Evolutionary conservation across 1,284 basidiomycete species (phyloP).

Genomic region (Coriolopsis trogii): DNA sequence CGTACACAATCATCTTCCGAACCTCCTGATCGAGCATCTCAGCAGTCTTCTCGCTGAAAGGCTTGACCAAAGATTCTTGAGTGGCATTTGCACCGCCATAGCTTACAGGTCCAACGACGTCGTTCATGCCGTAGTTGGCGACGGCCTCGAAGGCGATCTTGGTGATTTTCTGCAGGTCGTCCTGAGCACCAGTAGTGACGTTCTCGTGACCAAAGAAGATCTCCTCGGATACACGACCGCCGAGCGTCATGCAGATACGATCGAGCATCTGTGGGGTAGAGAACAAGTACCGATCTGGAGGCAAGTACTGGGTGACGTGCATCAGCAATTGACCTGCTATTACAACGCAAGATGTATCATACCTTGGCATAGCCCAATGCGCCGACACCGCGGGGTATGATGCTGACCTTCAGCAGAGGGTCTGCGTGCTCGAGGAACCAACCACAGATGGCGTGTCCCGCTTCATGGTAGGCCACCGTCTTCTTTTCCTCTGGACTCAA

Average conservation of each 20-base stretch:
- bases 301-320: slow-evolving; percentile 70
- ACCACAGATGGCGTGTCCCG: slow-evolving; percentile 96
- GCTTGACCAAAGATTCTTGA: slow-evolving; percentile 93
- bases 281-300: slow-evolving; percentile 94
- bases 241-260: slow-evolving; percentile 99
- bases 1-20: slow-evolving; percentile 90
- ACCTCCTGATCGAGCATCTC: slow-evolving; percentile 93
- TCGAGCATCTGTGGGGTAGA: slow-evolving; percentile 95
- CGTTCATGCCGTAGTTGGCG: slow-evolving; percentile 97
- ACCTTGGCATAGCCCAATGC: slow-evolving; percentile 97
- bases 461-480: slow-evolving; percentile 99
- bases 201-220: slow-evolving; percentile 94
- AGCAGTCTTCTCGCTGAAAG: slow-evolving; percentile 96
- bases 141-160: slow-evolving; percentile 96
- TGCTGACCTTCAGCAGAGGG: slow-evolving; percentile 96
- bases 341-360: slow-evolving; percentile 26
- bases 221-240: slow-evolving; percentile 97
- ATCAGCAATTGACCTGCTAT: not conserved
- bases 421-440: slow-evolving; percentile 99
- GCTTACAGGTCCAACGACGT: slow-evolving; percentile 91
- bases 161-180: slow-evolving; percentile 97
- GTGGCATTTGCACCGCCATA: slow-evolving; percentile 87
- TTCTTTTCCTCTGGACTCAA: slow-evolving; percentile 97
- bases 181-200: slow-evolving; percentile 98
- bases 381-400: slow-evolving; percentile 96